Conservation (phyloP, 371 early-diverging fungal genomes). For the Chytridium lagenaria region DNA sequence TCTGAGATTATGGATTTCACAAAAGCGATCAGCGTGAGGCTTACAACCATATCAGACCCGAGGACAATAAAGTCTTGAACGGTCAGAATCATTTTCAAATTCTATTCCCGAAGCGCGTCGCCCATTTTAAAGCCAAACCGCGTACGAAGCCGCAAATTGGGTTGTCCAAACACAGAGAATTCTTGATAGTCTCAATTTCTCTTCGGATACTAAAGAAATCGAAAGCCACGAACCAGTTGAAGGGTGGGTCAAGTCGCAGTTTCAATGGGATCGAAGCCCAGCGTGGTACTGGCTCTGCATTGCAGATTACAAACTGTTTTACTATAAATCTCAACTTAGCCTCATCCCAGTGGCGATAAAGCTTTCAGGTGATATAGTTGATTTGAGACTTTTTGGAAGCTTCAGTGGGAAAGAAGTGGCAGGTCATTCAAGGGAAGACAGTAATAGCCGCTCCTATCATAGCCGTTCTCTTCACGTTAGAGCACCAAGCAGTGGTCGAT, state of each 20-base stretch:
- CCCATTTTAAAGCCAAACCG: constrained; percentile 25
- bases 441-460: constrained; percentile 1
- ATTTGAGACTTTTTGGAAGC: background rate
- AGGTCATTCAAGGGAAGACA: background rate
- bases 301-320: constrained; percentile 1
- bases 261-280: background rate
- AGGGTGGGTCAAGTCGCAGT: constrained; percentile 22
- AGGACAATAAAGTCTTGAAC: constrained; percentile 1
- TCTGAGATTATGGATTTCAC: constrained; percentile 24
- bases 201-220: constrained; percentile 14
- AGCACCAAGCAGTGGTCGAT: background rate
- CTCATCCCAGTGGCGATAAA: background rate
- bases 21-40: constrained; percentile 22
- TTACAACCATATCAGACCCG: background rate
- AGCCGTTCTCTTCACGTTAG: background rate
- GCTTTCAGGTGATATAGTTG: background rate
- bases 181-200: background rate
- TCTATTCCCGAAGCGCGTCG: constrained; percentile 28
- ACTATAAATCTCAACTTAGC: background rate
- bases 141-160: constrained; percentile 38
- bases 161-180: constrained; percentile 33
- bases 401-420: background rate
- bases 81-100: constrained; percentile 24
- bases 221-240: constrained; percentile 25
- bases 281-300: constrained; percentile 7